Evolutionary conservation across 2,329 filamentous ascomycete species (phyloP).

Genomic region (Aureobasidium sp.): DNA sequence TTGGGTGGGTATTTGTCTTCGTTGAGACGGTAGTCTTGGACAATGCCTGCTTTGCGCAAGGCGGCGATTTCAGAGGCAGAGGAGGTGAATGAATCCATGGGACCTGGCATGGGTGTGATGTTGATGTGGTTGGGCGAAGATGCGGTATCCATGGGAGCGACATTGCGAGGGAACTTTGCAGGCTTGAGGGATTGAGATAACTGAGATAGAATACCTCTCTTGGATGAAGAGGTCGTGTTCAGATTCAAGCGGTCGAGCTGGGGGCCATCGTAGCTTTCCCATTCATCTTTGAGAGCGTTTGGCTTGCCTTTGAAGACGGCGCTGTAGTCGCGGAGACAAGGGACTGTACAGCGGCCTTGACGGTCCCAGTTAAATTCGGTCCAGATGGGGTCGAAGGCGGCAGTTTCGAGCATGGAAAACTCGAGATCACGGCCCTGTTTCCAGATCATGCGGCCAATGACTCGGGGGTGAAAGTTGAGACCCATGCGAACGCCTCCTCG

Average conservation of each 20-base stretch:
- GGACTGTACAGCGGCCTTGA: constrained; percentile 45
- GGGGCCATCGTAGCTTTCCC: constrained; percentile 44
- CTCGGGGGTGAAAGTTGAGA: constrained; percentile 48
- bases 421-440: constrained; percentile 47
- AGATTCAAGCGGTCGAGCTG: constrained; percentile 27
- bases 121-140: constrained; percentile 1
- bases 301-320: constrained; percentile 44
- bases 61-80: constrained; percentile 33
- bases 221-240: constrained; percentile 18
- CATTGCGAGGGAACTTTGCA: neutral
- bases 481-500: constrained; percentile 50
- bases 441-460: constrained; percentile 49
- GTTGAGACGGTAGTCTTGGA: constrained; percentile 39
- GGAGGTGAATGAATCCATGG: constrained; percentile 31
- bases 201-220: neutral
- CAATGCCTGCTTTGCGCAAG: constrained; percentile 33
- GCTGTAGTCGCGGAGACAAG: constrained; percentile 46
- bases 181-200: constrained; percentile 2
- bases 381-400: constrained; percentile 51
- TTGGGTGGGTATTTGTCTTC: constrained; percentile 48
- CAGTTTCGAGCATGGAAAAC: constrained; percentile 50
- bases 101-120: constrained; percentile 16
- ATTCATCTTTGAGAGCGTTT: constrained; percentile 42
- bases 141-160: neutral
- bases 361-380: constrained; percentile 48